phyloP scores from a whole-genome alignment of 805 yeast species.

The Saturnispora besseyi region DNA sequence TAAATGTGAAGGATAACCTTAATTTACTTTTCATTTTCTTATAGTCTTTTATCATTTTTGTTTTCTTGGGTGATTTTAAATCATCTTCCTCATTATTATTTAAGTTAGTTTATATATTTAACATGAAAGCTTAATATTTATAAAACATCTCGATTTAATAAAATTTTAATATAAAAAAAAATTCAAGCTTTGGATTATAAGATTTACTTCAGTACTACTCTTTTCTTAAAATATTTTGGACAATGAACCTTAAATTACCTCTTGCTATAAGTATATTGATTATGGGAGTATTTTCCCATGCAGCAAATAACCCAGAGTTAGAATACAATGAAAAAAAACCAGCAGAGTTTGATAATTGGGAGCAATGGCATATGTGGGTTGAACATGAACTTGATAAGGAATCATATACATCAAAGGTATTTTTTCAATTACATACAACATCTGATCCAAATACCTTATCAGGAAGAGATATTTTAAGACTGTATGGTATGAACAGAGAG shows the following conservation, averaged over 20 bases:
- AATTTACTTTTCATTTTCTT: neutral
- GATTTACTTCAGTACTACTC: too few relatives aligned
- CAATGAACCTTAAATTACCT: neutral
- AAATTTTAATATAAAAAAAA: too few relatives aligned
- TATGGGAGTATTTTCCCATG: neutral
- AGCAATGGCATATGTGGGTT: conserved; percentile 81
- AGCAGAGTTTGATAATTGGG: conserved; percentile 48
- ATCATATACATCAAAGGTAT: conserved; percentile 38
- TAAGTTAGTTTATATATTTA: neutral
- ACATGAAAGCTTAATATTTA: neutral
- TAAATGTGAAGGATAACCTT: conserved; percentile 29
- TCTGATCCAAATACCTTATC: conserved; percentile 29
- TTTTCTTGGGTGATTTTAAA: neutral
- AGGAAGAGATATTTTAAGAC: conserved; percentile 53
- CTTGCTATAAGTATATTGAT: neutral
- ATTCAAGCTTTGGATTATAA: too few relatives aligned
- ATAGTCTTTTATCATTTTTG: neutral
- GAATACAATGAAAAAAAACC: conserved; percentile 40
- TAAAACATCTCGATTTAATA: neutral
- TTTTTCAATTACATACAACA: conserved; percentile 75
- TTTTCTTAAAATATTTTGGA: neutral
- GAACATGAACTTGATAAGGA: conserved; percentile 56
- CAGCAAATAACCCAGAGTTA: conserved; percentile 1
- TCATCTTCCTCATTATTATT: neutral
- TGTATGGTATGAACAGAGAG: conserved; percentile 72